Base-by-base conservation (phyloP, 2,329 filamentous ascomycete species). In the Colletotrichum godetiae region DNA sequence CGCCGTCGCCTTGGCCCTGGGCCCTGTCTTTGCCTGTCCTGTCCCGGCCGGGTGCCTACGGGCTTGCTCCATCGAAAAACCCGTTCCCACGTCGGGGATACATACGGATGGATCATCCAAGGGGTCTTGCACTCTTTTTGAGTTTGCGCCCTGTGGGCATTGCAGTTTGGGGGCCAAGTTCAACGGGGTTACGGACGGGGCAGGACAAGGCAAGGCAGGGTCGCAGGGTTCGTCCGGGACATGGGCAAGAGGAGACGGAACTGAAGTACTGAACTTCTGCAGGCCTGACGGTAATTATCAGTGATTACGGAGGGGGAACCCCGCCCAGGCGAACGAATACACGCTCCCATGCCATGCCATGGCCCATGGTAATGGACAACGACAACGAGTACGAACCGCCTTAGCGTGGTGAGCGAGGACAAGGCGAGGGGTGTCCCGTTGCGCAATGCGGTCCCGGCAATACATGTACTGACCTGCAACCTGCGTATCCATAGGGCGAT, bases 51-150 rank as follows among this genome's bases (percentile, higher is more conserved):
- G 24, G 55, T 37, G 33, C 24, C 24, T 22, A 13, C 24, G 22
- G 29, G 37, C 37, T 15, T 42, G 37, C 27, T 58, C 33, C 64
- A 35, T 52, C 24, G 6, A 31, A n/a, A 68, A 53, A 19, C 59
- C 42, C 59, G 46, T 65, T 29, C 31, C 49, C 55, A n/a, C 22
- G 55, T 64, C 58, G 8, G 46, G 33, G 37, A 65, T 64, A 68
- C 27, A 65, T 64, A 68, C n/a, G 69, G 24, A 68, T 68, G 65
- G 69, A 68, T 68, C 69, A 68, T 10, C 42, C 59, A 69, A 69
- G 53, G 66, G 70, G 66, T 64, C 70, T 65, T 37, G 70, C 27
- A 60, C 46, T 65, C 19, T 64, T 67, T 73, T 65, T 59, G 66
- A 65, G 70, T 73, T 73, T 64, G 35, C 29, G 67, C 59, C 55